Conservation (phyloP, 148 eudicot species). For the Nepenthes gracilis region DNA sequence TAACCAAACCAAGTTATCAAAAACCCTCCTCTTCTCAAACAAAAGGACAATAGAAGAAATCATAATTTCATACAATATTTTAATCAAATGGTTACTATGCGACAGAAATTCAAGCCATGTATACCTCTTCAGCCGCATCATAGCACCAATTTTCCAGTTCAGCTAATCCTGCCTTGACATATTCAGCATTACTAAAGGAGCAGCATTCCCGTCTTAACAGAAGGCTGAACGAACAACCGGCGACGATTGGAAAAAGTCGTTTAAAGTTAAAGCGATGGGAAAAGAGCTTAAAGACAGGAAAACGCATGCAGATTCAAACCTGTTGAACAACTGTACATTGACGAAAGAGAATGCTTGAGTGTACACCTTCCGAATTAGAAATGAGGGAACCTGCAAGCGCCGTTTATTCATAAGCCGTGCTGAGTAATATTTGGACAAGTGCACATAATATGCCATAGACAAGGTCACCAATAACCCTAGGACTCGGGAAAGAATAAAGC, state of each 20-base stretch:
- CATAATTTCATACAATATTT: too few species aligned
- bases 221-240: constrained; percentile 31
- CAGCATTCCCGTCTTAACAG: constrained; percentile 62
- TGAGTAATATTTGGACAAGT: too few species aligned
- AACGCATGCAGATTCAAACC: constrained; percentile 28
- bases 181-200: constrained; percentile 55
- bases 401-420: background rate
- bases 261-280: constrained; percentile 3
- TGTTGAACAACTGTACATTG: constrained; percentile 88
- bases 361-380: constrained; percentile 73
- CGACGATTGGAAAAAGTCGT: constrained; percentile 6
- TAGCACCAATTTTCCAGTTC: constrained; percentile 47
- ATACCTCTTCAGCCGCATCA: constrained; percentile 75
- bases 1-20: too few species aligned
- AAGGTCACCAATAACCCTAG: too few species aligned
- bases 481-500: too few species aligned
- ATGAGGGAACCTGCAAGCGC: constrained; percentile 65
- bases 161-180: constrained; percentile 47
- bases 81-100: background rate
- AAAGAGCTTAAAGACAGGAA: background rate
- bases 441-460: too few species aligned
- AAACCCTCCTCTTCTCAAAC: too few species aligned
- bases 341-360: constrained; percentile 80
- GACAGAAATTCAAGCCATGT: constrained; percentile 1
- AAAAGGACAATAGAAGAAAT: too few species aligned